Evolutionary conservation across 1,284 basidiomycete genomes (phyloP).

Genomic region (Vanrija pseudolonga): DNA sequence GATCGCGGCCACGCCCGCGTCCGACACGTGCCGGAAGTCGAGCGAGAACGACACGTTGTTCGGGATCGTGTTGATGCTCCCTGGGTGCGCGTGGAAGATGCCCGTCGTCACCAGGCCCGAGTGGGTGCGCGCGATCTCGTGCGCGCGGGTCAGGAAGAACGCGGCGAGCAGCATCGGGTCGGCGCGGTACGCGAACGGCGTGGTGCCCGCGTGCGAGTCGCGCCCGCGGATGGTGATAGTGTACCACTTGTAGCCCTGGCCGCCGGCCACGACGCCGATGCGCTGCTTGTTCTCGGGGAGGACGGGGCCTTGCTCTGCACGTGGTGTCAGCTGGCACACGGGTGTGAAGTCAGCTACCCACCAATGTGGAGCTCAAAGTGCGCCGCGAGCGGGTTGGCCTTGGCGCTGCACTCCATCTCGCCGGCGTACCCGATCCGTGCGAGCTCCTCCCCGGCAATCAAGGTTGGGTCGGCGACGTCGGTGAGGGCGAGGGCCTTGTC

Average conservation of each 20-base stretch:
- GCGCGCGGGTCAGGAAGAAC: constrained; percentile 13
- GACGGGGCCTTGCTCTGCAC: constrained; percentile 32
- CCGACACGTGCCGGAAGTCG: constrained; percentile 23
- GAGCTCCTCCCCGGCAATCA: constrained; percentile 15
- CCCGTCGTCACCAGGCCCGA: constrained; percentile 23
- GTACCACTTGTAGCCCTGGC: constrained; percentile 33
- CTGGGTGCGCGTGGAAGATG: constrained; percentile 12
- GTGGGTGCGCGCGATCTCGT: constrained; percentile 14
- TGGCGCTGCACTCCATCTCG: background rate
- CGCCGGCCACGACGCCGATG: constrained; percentile 26
- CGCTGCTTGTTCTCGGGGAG: constrained; percentile 16
- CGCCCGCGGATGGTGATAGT: constrained; percentile 20
- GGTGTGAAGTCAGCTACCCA: no score
- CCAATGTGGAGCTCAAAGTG: constrained; percentile 38
- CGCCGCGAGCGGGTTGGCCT: constrained; percentile 22
- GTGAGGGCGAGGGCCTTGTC: constrained; percentile 3
- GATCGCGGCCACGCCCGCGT: constrained; percentile 10
- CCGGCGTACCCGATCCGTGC: constrained; percentile 16
- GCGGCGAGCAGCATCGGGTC: constrained; percentile 21
- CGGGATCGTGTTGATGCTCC: constrained; percentile 23
- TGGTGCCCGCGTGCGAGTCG: constrained; percentile 30
- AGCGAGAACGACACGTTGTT: constrained; percentile 22
- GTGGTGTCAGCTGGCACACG: background rate
- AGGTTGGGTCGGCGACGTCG: constrained; percentile 10
- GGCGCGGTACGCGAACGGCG: constrained; percentile 21